Evolutionary conservation across 805 yeast species (phyloP), one percentile per base, ranked within the genome.

Genomic region (Wickerhamiella cacticola): DNA sequence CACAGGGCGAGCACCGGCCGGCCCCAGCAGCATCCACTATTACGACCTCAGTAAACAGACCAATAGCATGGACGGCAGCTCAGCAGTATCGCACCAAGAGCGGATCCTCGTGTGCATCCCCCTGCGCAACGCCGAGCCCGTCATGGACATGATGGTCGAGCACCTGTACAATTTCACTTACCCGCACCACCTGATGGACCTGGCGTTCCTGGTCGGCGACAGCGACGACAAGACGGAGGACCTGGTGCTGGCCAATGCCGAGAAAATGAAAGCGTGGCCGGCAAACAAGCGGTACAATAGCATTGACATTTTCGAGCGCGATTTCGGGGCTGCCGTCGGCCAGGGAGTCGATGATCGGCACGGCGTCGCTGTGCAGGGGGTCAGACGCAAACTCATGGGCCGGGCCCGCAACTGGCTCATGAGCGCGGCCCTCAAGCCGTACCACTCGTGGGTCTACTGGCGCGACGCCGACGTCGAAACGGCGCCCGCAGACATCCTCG

Each of bases 371-470:
- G 96, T 96, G 1, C 98, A 89, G 64, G 98, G 96, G 2, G 95
- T 95, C 31, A 73, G 98, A 63, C 72, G 98, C 60, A 92, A 89
- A 63, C 71, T 86, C 55, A 89, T 89, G 98, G 97, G 95, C 1
- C 74, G 89, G 49, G 96, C 97, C 5, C 74, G 98, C 63, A 89
- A 89, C 65, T 89, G 97, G 98, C 68, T 89, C 38, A 76, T 87
- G 60, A 70, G 89, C 1, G 92, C 82, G 6, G 94, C 96, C 1
- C 64, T 89, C 41, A 82, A 82, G 63, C 97, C 98, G 1, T 81
- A 89, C 63, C 98, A 89, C 62, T 81, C 95, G 2, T 88, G 89
- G 83, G 96, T 89, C 9, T 88, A 89, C 64, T 89, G 98, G 98
- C 73, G 98, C 65, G 97, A 89, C 68, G 96, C 94, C 10, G 97